Percentiles rank a stretch among this genome's conserved stretches.
Evolutionary conservation across 2,329 filamentous ascomycete genomes (phyloP).

Genomic region (Nannizziopsis barbatae): DNA sequence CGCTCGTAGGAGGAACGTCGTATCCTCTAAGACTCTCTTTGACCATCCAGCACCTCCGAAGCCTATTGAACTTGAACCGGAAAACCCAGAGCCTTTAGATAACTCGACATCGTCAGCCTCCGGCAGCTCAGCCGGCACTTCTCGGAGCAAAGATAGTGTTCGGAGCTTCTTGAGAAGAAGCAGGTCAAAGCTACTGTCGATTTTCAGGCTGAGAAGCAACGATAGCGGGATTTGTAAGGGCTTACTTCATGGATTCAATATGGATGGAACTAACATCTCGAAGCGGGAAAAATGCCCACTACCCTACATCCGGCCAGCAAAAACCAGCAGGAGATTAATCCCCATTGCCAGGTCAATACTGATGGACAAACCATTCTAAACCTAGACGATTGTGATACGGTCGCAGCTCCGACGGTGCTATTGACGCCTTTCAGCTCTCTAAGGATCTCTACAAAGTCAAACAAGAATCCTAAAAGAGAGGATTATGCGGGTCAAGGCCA

Average conservation of each 20-base stretch:
- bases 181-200: slow-evolving; percentile 29
- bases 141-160: slow-evolving; percentile 20
- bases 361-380: no score
- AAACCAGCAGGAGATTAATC: background rate
- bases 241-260: background rate
- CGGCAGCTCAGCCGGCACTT: slow-evolving; percentile 13
- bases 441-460: background rate
- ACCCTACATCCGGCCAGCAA: background rate
- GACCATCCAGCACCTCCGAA: slow-evolving; percentile 19
- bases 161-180: slow-evolving; percentile 26
- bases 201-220: slow-evolving; percentile 25
- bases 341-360: no score
- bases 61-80: slow-evolving; percentile 13
- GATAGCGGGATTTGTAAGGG: slow-evolving; percentile 17
- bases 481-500: background rate
- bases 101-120: slow-evolving; percentile 22
- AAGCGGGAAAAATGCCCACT: background rate
- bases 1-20: slow-evolving; percentile 16
- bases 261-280: background rate
- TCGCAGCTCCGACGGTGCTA: background rate
- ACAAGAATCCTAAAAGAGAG: background rate
- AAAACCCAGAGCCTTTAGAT: slow-evolving; percentile 14
- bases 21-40: slow-evolving; percentile 20
- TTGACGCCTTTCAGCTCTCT: background rate
- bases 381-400: background rate